Percentiles rank a stretch among this genome's conserved stretches.
Evolutionary conservation across 495 filamentous ascomycete species (phyloP).

Genomic region (Pyronema domesticum): DNA sequence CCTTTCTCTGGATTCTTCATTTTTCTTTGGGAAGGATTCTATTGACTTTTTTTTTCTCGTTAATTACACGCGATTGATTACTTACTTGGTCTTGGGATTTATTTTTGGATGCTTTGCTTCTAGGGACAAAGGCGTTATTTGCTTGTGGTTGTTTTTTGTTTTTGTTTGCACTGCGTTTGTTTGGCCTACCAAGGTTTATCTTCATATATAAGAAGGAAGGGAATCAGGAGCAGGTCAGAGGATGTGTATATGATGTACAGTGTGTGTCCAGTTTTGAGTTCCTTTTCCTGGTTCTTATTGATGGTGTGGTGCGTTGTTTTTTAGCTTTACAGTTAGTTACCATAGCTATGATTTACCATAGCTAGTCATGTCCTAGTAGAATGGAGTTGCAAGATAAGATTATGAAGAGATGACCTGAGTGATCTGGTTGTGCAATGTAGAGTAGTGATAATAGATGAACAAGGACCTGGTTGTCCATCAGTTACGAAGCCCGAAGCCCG

Average conservation of each 20-base stretch:
- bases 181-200: background rate
- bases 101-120: background rate
- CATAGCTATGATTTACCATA: too few species aligned
- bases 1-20: too few species aligned
- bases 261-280: background rate
- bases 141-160: conserved; percentile 11
- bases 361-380: too few species aligned
- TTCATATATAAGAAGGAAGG: background rate
- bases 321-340: background rate
- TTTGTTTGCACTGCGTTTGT: conserved; percentile 3
- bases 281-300: conserved; percentile 3
- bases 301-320: conserved; percentile 9
- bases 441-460: too few species aligned
- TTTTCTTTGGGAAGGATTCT: too few species aligned
- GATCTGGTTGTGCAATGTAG: too few species aligned
- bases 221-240: background rate
- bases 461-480: too few species aligned
- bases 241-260: background rate
- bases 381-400: too few species aligned
- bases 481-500: too few species aligned
- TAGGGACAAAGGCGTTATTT: conserved; percentile 9
- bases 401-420: too few species aligned
- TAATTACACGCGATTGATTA: too few species aligned
- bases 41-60: too few species aligned
- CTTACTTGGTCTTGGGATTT: background rate